Conservation (phyloP, 768 basidiomycete species). For the Tremella mesenterica region DNA sequence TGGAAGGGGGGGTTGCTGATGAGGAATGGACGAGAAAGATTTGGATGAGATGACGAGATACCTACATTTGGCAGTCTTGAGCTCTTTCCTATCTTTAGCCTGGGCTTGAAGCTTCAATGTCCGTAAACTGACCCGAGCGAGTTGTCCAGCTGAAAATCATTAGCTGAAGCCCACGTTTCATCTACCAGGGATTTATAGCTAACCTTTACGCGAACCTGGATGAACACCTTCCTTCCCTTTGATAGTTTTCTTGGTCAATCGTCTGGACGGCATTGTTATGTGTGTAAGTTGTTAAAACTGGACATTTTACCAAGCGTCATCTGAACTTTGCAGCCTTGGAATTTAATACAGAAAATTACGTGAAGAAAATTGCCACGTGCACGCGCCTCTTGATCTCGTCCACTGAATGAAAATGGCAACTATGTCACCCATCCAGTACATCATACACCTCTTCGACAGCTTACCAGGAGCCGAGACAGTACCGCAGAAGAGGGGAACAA, state of each 20-base stretch:
- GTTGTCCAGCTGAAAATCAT: slow-evolving; percentile 34
- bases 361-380: too few species aligned
- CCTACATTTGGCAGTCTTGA: slow-evolving; percentile 22
- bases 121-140: slow-evolving; percentile 41
- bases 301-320: too few species aligned
- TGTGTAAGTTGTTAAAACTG: too few species aligned
- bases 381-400: too few species aligned
- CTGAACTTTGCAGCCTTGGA: too few species aligned
- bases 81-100: slow-evolving; percentile 21
- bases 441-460: too few species aligned
- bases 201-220: slow-evolving; percentile 43
- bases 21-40: too few species aligned
- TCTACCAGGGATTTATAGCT: background rate
- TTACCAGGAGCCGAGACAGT: too few species aligned
- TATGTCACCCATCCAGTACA: too few species aligned
- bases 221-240: slow-evolving; percentile 45
- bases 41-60: background rate
- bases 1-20: too few species aligned
- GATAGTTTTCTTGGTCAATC: slow-evolving; percentile 42
- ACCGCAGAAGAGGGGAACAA: background rate
- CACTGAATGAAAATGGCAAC: too few species aligned
- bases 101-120: slow-evolving; percentile 37
- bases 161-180: background rate
- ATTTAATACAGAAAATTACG: too few species aligned
- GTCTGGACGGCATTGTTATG: slow-evolving; percentile 41